phyloP scores from a whole-genome alignment of 768 basidiomycete genomes.

The Pleurotus salmoneostramineus region DNA sequence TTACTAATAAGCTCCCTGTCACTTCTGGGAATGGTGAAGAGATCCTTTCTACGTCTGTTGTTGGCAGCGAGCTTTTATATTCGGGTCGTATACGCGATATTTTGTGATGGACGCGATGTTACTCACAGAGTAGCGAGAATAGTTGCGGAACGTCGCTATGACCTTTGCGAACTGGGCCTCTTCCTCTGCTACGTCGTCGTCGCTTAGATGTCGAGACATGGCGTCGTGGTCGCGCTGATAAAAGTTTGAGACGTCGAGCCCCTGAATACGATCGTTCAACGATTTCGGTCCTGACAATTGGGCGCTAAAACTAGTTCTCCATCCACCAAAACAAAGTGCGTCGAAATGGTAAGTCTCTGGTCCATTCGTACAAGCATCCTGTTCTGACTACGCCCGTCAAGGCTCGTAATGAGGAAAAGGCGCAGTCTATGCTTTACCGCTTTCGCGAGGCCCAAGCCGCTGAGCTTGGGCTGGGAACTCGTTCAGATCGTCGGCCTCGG shows the following conservation, averaged over 20 bases:
- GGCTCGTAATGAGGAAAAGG: constrained; percentile 99
- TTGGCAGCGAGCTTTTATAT: constrained; percentile 42
- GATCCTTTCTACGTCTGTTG: constrained; percentile 70
- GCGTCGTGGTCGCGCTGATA: neutral
- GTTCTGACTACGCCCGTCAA: constrained; percentile 19
- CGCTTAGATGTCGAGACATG: neutral
- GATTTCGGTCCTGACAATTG: neutral
- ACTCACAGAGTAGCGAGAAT: constrained; percentile 70
- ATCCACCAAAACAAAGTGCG: neutral
- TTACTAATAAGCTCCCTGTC: constrained; percentile 67
- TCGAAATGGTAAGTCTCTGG: neutral
- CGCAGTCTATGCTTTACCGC: constrained; percentile 91
- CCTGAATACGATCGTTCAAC: neutral
- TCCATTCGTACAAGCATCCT: neutral
- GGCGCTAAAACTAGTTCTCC: neutral
- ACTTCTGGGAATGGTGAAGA: constrained; percentile 60
- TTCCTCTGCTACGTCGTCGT: constrained; percentile 42
- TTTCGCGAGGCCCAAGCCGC: constrained; percentile 97
- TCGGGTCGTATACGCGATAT: constrained; percentile 10
- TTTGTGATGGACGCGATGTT: neutral
- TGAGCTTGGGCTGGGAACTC: constrained; percentile 88
- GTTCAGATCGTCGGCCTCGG: constrained; percentile 80
- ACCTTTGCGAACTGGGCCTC: constrained; percentile 73
- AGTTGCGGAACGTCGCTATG: constrained; percentile 69
- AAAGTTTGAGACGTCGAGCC: neutral